Base-by-base conservation (phyloP, 305 asterid genomes). In the Caryopteris hybrid region DNA sequence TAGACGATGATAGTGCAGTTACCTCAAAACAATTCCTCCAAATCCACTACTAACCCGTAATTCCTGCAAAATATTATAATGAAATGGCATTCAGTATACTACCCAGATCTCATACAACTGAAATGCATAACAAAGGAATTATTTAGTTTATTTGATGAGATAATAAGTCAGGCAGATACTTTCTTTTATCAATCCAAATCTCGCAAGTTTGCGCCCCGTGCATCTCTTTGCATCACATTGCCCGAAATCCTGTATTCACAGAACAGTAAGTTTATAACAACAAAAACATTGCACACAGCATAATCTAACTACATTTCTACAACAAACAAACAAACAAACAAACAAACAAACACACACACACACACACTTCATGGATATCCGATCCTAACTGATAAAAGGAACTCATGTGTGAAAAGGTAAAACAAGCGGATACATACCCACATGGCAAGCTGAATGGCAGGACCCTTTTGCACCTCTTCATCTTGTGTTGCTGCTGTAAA, bases 151-250 rank as follows among this genome's bases (percentile, higher is more conserved):
- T 42, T 36, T 2, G 60, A 60, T 23, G 65, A 56, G 12, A 47
- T 22, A 10, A 54, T 8, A 67, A 72, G 71, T 57, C 18, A 60
- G 75, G 51, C 48, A 74, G 79, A 80, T 82, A 85, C 92, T 86
- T 88, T 62, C 99, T 80, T 86, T 93, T 80, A 93, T 76, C 57
- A 88, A 79, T 73, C 95, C 95, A 74, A 93, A 93, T 79, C 99
- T 84, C 25, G 99, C 92, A 80, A 93, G 99, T 78, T 93, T 93
- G 74, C 97, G 91, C 18, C 97, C 96, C 1, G 99, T 93, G 79
- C 99, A 93, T 79, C 85, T 91, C 86, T 93, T 93, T 16, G 96
- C 87, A 78, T 93, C 99, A 61, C 99, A 93, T 76, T 93, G 99
- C 13, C 92, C 95, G 76, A 93, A 93, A 85, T 90, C 99, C 96